Evolutionary conservation across 164 flowering plant genomes (phyloP), one percentile per base, ranked within the genome.

Genomic region (Dillenia turbinata): DNA sequence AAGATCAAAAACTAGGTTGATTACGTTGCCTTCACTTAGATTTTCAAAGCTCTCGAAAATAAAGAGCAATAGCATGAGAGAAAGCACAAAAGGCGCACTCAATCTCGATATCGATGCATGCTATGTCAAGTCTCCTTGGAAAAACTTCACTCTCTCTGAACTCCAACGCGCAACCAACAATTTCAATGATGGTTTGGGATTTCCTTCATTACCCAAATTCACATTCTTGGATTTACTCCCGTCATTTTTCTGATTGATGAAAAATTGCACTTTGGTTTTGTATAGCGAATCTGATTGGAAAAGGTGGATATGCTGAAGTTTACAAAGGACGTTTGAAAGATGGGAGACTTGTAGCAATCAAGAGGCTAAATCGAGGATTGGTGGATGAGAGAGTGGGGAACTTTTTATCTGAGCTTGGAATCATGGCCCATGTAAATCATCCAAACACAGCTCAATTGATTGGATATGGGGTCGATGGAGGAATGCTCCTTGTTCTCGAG

Each of bases 241-340:
- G 40, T 58, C 47, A 16, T 51, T 3, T 19, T 53, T 56, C 1
- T 19, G 47, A 44, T 56, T 57, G n/a, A 44, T 50, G 58, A 33
- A 4, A 33, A 33, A 33, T 33, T 33, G 40, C 40, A 6, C 40
- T 33, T 52, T 17, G 17, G 12, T 52, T 9, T 54, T 48, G 43
- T 65, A 58, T 55, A 87, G 93, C 77, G 6, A 75, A 76, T 70
- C 49, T 83, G 70, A 79, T 87, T 52, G 93, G 93, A 48, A 82
- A 83, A 49, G 93, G 93, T 6, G 93, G 93, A 13, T 81, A 83
- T 75, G 87, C 93, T 16, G 90, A 87, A 57, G 93, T 87, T 15
- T 87, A 77, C 66, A 83, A 70, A 59, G 93, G 88, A 40, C 19
- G 75, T 40, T 60, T 85, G 59, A 58, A 53, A 24, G 70, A 74